Base-by-base conservation (phyloP, 2,329 filamentous ascomycete genomes). In the Penicillium sclerotigenum region DNA sequence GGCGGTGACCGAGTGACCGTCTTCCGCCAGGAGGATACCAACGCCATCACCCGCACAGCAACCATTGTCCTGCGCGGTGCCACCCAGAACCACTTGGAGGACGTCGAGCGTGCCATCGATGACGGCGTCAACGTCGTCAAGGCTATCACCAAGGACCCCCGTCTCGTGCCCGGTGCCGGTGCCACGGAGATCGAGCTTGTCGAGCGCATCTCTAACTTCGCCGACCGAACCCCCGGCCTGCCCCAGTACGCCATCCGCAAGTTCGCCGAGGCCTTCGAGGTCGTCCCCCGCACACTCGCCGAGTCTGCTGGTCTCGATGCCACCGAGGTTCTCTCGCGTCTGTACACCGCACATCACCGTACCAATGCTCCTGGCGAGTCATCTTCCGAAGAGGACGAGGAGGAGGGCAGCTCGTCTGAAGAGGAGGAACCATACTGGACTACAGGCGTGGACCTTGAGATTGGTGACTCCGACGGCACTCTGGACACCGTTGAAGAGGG, bases 101-200 rank as follows among this genome's bases (percentile, higher is more conserved):
- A 99, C 68, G 84, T 99, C 34, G 94, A 99, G 82, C 88, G 94
- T 62, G 94, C 94, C 48, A 92, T 99, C 54, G 94, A 99, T 68
- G 94, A 99, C 66, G 94, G 94, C 63, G 94, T 99, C 74, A 99
- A 97, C 71, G 95, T 96, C 50, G 89, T 99, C 75, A 99, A 99
- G 81, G 94, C 94, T 63, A 95, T 99, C 73, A 97, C 94, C 59
- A 90, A 90, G 73, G 95, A 99, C 72, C 81, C 93, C 7, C 85
- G 92, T 61, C 82, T 99, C 56, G 92, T 99, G 0, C 91, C 94
- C 36, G 94, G 94, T 63, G 94, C 94, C 29, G 95, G 94, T 68
- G 93, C 94, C 46, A 91, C 93, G 60, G 94, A 99, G 77, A 87
- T 95, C 74, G 90, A 97, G 78, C 84, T 99, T 58, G 88, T 96